Evolutionary conservation across 495 filamentous ascomycete species (phyloP).

Genomic region (Hyaloscypha hepaticicola): DNA sequence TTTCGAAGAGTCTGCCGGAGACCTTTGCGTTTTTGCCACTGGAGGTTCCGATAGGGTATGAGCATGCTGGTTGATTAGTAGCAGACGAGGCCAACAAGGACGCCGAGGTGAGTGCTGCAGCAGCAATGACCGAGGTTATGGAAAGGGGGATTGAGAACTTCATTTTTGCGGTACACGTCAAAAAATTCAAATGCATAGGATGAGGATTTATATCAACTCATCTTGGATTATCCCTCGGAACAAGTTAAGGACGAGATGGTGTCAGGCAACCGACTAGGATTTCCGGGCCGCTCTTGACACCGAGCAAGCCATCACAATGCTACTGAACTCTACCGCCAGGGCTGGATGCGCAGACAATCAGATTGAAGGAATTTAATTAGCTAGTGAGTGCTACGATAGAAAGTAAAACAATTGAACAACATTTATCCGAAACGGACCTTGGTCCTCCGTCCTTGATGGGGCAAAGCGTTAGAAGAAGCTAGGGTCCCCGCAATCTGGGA

Average conservation of each 20-base stretch:
- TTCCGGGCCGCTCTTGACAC: neutral
- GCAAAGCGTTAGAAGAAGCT: neutral
- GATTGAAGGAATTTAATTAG: neutral
- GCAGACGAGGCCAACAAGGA: slow-evolving; percentile 5
- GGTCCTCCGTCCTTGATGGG: neutral
- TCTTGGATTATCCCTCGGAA: neutral
- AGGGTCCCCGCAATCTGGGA: neutral
- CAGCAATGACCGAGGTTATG: neutral
- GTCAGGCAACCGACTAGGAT: neutral
- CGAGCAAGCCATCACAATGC: neutral
- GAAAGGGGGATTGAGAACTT: neutral
- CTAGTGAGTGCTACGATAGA: neutral
- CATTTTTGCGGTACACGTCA: neutral
- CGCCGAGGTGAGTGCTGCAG: slow-evolving; percentile 2
- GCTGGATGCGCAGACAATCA: neutral
- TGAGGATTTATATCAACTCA: neutral
- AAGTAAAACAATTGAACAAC: neutral
- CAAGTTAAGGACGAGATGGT: neutral
- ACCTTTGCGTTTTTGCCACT: slow-evolving; percentile 34
- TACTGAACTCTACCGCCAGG: neutral
- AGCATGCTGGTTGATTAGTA: slow-evolving; percentile 7
- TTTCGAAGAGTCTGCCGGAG: slow-evolving; percentile 46
- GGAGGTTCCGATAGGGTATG: slow-evolving; percentile 23
- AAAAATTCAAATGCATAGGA: neutral
- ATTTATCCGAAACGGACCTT: neutral